Evolutionary conservation across 495 filamentous ascomycete genomes (phyloP), one percentile per base, ranked within the genome.

Genomic region (Aspergillus kassunensis): DNA sequence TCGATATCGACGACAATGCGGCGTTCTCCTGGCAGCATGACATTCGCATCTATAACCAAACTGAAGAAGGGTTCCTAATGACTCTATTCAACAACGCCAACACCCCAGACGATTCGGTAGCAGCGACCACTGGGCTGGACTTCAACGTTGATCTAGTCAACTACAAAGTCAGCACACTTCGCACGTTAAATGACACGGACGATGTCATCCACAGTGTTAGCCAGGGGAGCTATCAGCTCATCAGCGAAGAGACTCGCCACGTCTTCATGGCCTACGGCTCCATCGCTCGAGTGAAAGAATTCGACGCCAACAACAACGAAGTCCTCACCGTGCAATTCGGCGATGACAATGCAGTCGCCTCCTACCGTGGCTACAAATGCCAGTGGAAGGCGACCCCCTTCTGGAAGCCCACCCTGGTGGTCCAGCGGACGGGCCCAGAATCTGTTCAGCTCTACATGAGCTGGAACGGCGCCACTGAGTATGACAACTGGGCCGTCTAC

Each of bases 201-300:
- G 62, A 77, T 35, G 54, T 63, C 23, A 66, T 79, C 20, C 68
- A 66, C 50, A 63, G 66, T 13, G 65, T 68, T 40, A 76, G 70
- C 42, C 74, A 79, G 57, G 80, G 80, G 18, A 73, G 70, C 42
- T 70, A 67, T 29, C 70, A 80, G 53, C 59, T 71, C 3, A 61
- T 80, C 20, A 59, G 54, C 43, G 54, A 60, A 24, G 48, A 52
- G 2, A 65, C 69, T 44, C 65, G 64, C 10, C 74, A 79, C 53
- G 67, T 67, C 8, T 51, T 81, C 31, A 44, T 78, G 56, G 73
- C 60, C 37, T 83, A 76, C 58, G 80, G 79, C 0, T 69, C 70
- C 25, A 73, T 74, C 41, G 59, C 77, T 19, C 68, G 73, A 3
- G 50, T 81, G 18, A 77, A 78, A 13, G 80, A 82, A 49, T 77